Evolutionary conservation across 208 protist genomes (phyloP), one percentile per base, ranked within the genome.

Genomic region (Acanthamoeba triangularis): DNA sequence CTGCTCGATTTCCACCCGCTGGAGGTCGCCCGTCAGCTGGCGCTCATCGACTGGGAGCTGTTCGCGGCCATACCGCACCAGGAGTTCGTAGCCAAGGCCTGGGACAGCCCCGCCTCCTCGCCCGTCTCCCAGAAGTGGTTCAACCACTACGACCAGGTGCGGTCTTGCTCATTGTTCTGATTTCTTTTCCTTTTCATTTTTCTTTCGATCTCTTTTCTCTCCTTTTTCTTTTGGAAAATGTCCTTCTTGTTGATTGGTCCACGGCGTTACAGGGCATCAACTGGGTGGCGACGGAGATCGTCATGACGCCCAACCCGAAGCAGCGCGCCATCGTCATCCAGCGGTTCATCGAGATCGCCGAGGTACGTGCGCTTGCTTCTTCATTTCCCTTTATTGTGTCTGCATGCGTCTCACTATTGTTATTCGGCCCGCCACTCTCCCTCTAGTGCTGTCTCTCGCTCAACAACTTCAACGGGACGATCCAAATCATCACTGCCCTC

Each of bases 261-360:
- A 7, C 10, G n/a, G 35, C 35, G 5, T 10, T 13, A 4, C 30
- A 88, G 80, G 80, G 35, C 13, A 47, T 28, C 47, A 47, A 47
- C 52, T 88, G 80, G 80, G 80, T 52, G 20, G 80, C 80, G n/a
- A 88, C 80, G 23, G 80, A 88, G 52, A 88, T 88, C 80, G 37
- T 88, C 41, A 88, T 88, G 80, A 88, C 80, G 14, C 80, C 80
- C 4, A 88, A 88, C 47, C 80, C 80, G 3, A 88, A 88, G 47
- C 80, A 88, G 47, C 52, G 80, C 52, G 28, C 80, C 52, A 63
- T 37, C 41, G 80, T 88, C 8, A 47, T 88, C 41, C 80, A 88
- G 37, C 35, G 80, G 52, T 88, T 88, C 47, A 88, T 88, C 16
- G 80, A 88, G 23, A 59, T 88, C 1, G 80, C 80, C 28, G 80